Evolutionary conservation across 257 asterid species (phyloP), one percentile per base, ranked within the genome.

Genomic region (Capsicum pubescens): DNA sequence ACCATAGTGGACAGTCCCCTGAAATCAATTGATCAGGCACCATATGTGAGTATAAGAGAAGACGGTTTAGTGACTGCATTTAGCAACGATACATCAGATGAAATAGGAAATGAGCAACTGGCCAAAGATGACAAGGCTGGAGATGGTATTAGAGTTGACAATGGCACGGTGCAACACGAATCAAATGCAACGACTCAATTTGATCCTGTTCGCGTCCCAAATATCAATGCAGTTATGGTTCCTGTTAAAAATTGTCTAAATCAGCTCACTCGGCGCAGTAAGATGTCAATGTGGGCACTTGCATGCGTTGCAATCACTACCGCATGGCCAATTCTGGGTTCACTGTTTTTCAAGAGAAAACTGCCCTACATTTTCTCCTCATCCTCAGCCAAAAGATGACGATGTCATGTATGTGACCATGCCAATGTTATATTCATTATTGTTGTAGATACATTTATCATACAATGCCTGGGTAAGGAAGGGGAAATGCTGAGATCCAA

Each of bases 291-390:
- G 16, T 94, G 97, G 96, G 89, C 93, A 85, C 94, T 95, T 67
- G 91, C 94, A 36, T 93, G 92, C 84, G 85, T 92, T 32, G 96
- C 98, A 48, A 71, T 95, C 81, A 21, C 90, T 19, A 92, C 92
- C 59, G 90, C 94, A 80, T 93, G 97, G 95, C 99, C 99, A 7
- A 81, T 92, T 50, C 82, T 92, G 77, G 97, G 95, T 50, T 88
- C 94, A 14, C 72, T 85, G 50, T 88, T 95, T 86, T 83, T 90
- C 80, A 86, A 87, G 91, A 93, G 71, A 59, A 91, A 85, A 83
- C 79, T 88, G 81, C 84, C 46, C 63, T 66, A 76, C 50, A 61
- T 86, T 48, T 64, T 89, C 77, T 79, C 88, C 4, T 8, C 59
- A 26, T 76, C 48, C 81, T 54, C 63, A 48, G 56, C 6, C 32